Base-by-base conservation (phyloP, 257 asterid species). In the Solanum sitiens region DNA sequence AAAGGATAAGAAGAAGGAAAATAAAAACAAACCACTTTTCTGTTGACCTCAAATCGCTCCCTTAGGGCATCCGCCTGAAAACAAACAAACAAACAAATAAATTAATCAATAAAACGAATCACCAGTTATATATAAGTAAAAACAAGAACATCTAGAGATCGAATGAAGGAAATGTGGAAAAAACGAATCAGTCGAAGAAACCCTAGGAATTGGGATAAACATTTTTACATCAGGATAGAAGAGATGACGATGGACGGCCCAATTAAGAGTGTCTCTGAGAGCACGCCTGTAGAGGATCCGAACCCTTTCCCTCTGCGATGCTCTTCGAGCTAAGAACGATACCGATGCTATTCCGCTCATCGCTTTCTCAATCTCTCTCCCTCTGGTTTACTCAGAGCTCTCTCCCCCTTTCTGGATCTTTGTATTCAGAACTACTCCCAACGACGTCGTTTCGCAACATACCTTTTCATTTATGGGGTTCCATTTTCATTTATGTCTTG, bases 161-260 rank as follows among this genome's bases (percentile, higher is more conserved):
- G 35, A 10, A 37, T 59, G 50, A 77, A 61, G 35, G 53, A 84
- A 86, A 79, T 50, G 27, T 71, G 20, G 33, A 56, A 53, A 91
- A 92, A 92, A 89, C 91, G 87, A 91, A 86, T 44, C 25, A 85
- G 84, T 65, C 88, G 56, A 84, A 25, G 21, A 88, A 93, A 91
- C 91, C 92, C 93, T 90, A 91, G 76, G 85, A 63, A 73, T 82
- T 67, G 35, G 73, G 89, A 75, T 40, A 37, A 56, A 71, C 42
- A 75, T 32, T 42, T 47, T 91, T 92, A 97, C 99, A 90, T 97
- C 99, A 44, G 92, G 84, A 89, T 96, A 97, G 88, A 97, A 97
- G 94, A 96, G 96, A 89, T 96, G 99, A 92, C 99, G 99, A 93
- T 97, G 99, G 88, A 97, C 99, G 42, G 99, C 99, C 99, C 99